Percentiles rank a stretch among this genome's conserved stretches.
These are phyloP conservation scores for Trypanosomatidae sp. DNA, from an alignment of 208 protist genomes.

Conservation along the genomic window DNA sequence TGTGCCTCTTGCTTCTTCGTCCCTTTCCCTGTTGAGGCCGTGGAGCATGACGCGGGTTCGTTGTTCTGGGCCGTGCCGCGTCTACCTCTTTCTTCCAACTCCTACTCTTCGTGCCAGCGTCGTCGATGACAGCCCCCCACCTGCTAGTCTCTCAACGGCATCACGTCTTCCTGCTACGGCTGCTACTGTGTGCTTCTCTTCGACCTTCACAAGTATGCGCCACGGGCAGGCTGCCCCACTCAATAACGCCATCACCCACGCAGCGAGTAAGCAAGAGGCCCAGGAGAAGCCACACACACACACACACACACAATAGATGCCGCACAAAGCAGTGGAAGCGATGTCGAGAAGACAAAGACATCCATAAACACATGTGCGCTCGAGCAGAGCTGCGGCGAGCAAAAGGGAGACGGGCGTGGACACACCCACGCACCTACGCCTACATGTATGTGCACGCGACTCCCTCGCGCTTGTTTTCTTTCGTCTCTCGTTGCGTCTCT, in stretches of 20 bases:
- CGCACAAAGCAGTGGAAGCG: neutral
- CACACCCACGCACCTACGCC: neutral
- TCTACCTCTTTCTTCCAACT: too few relatives aligned
- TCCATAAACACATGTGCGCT: neutral
- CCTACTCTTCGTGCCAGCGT: too few relatives aligned
- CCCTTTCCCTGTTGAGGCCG: too few relatives aligned
- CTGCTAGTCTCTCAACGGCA: neutral
- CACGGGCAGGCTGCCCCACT: neutral
- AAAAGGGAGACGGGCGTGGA: neutral
- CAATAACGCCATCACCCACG: neutral
- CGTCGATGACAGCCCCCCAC: too few relatives aligned
- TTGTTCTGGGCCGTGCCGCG: too few relatives aligned
- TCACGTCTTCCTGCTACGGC: neutral
- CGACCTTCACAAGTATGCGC: neutral
- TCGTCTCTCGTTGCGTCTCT: neutral
- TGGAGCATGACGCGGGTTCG: too few relatives aligned
- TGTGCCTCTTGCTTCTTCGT: too few relatives aligned
- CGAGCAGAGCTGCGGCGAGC: neutral
- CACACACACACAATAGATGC: constrained; percentile 1
- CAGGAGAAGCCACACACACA: constrained; percentile 2
- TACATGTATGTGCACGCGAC: neutral
- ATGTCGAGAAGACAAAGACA: neutral
- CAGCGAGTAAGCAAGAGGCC: neutral
- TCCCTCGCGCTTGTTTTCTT: neutral
- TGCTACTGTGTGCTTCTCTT: neutral